Evolutionary conservation across 2,329 filamentous ascomycete species (phyloP).

Genomic region (Penicillium sp.): DNA sequence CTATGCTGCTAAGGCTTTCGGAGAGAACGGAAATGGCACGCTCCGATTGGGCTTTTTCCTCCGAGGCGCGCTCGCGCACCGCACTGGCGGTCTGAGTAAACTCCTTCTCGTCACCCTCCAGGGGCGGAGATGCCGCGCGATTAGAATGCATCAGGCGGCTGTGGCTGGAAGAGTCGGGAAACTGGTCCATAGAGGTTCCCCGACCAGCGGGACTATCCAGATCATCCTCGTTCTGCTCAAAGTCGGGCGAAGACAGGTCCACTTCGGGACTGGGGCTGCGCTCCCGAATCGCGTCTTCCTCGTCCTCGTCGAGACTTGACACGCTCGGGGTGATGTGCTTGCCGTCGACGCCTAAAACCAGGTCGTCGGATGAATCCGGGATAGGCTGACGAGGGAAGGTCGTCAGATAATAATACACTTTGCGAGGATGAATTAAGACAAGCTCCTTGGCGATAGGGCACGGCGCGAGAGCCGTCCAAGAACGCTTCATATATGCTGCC

Average conservation of each 20-base stretch:
- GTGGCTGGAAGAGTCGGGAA: slow-evolving; percentile 57
- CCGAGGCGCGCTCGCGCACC: slow-evolving; percentile 60
- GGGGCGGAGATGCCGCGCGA: slow-evolving; percentile 77
- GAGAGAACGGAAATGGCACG: slow-evolving; percentile 36
- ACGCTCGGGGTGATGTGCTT: slow-evolving; percentile 79
- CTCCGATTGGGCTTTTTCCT: slow-evolving; percentile 34
- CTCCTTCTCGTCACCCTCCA: slow-evolving; percentile 93
- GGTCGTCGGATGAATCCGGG: slow-evolving; percentile 61
- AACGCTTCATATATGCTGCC: slow-evolving; percentile 82
- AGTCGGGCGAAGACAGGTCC: slow-evolving; percentile 81
- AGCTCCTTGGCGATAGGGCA: slow-evolving; percentile 93
- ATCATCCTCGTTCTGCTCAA: slow-evolving; percentile 64
- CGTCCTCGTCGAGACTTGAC: slow-evolving; percentile 72
- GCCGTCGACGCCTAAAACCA: slow-evolving; percentile 50
- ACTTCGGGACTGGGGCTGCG: slow-evolving; percentile 89
- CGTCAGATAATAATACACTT: slow-evolving; percentile 94
- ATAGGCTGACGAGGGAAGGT: slow-evolving; percentile 82
- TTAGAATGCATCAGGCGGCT: slow-evolving; percentile 61
- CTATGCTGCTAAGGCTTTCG: slow-evolving; percentile 44
- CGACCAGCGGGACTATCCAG: slow-evolving; percentile 58
- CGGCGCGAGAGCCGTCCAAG: slow-evolving; percentile 72
- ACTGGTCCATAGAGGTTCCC: slow-evolving; percentile 54
- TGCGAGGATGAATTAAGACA: slow-evolving; percentile 85
- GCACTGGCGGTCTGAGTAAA: slow-evolving; percentile 94
- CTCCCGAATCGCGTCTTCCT: slow-evolving; percentile 60